These are phyloP conservation scores for Phytophthora aleatoria DNA, from an alignment of 352 stramenopile species.

Conservation along the genomic window DNA sequence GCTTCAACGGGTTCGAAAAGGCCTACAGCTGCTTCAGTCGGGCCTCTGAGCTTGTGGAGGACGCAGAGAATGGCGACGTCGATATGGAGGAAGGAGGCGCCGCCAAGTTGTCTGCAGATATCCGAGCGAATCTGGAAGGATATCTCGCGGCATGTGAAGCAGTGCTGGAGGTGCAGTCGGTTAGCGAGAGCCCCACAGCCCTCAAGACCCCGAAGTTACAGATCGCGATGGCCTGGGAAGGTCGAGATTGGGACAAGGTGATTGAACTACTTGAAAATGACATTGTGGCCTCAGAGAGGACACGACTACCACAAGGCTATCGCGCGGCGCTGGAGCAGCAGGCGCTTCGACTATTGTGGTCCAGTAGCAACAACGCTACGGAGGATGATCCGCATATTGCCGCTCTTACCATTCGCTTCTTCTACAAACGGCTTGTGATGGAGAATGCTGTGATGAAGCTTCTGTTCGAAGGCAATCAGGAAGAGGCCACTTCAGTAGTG, in stretches of 20 bases:
- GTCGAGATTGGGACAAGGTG: constrained; percentile 54
- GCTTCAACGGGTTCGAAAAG: constrained; percentile 74
- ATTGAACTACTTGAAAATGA: constrained; percentile 53
- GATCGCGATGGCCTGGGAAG: constrained; percentile 55
- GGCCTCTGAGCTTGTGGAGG: constrained; percentile 58
- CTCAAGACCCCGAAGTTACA: constrained; percentile 44
- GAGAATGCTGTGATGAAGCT: constrained; percentile 49
- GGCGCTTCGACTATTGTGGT: constrained; percentile 48
- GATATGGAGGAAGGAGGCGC: constrained; percentile 20
- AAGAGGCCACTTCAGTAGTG: constrained; percentile 34
- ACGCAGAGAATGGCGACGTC: constrained; percentile 27
- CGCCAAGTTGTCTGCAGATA: constrained; percentile 22
- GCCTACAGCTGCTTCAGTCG: constrained; percentile 78
- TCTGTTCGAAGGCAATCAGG: constrained; percentile 22
- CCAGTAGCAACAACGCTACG: constrained; percentile 29
- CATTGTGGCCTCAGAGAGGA: constrained; percentile 43
- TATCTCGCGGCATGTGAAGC: constrained; percentile 76
- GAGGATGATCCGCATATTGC: constrained; percentile 34
- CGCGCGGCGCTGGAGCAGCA: constrained; percentile 52
- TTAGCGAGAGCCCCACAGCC: constrained; percentile 36
- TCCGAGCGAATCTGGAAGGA: constrained; percentile 57
- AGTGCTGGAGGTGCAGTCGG: constrained; percentile 56
- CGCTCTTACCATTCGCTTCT: constrained; percentile 37
- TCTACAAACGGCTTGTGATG: constrained; percentile 61
- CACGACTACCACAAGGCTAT: constrained; percentile 39